Conservation (phyloP, 495 filamentous ascomycete species). For the Cenococcum geophilum region DNA sequence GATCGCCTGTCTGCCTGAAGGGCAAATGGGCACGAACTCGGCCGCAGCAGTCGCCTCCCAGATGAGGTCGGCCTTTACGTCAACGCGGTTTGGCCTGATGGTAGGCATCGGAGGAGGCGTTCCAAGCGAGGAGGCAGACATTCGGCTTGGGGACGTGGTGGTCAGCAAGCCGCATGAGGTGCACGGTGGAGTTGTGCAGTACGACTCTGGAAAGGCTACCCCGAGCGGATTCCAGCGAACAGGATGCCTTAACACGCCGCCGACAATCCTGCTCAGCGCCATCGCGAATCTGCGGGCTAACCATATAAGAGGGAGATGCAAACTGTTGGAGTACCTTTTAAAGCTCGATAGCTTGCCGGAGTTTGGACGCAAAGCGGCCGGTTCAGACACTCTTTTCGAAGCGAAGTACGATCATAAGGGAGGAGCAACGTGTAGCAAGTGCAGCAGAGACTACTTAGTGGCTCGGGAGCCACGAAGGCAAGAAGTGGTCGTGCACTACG, state of each 20-base stretch:
- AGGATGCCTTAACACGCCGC: background rate
- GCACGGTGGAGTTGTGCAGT: no score
- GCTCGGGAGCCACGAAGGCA: background rate
- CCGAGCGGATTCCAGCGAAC: background rate
- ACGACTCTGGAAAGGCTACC: background rate
- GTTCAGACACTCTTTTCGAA: background rate
- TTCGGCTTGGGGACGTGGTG: no score
- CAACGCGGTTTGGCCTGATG: constrained; percentile 39
- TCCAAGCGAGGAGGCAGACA: constrained; percentile 21
- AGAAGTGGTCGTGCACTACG: constrained; percentile 23
- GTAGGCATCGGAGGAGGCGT: constrained; percentile 45
- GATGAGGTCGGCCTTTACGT: constrained; percentile 37
- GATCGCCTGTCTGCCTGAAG: constrained; percentile 43
- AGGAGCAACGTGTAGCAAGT: background rate
- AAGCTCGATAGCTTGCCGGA: background rate
- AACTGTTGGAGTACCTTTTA: background rate
- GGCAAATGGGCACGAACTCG: constrained; percentile 32
- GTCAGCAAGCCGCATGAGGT: no score
- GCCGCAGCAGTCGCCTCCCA: constrained; percentile 34
- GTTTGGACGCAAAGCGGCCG: background rate
- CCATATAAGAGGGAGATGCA: background rate
- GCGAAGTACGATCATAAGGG: background rate
- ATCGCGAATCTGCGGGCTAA: background rate
- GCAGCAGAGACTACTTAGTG: background rate
- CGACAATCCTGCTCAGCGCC: background rate